Evolutionary conservation across 1,284 basidiomycete species (phyloP), one percentile per base, ranked within the genome.

Genomic region (Apiotrichum porosum): DNA sequence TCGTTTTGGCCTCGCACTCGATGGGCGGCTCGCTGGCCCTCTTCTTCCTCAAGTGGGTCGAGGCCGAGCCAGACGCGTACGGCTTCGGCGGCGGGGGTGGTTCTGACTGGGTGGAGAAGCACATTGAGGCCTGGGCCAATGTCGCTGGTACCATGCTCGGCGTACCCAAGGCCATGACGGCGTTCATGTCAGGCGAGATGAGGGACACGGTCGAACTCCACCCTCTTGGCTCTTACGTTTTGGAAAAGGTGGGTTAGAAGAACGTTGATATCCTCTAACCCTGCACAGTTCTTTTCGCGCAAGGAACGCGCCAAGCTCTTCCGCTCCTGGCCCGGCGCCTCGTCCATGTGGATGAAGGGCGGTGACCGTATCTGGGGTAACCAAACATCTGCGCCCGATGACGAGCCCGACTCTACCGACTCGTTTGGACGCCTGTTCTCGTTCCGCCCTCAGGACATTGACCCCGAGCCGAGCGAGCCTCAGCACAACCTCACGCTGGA

Each of bases 181-280:
- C 94, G 4, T 90, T 97, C 68, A 76, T 98, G 24, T 92, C 89
- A 0, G 88, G 88, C 9, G 88, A 90, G 63, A 97, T 97, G 93
- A 84, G 85, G 69, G 90, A 97, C 62, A 97, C 93, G 0, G 93
- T 97, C 9, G 88, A 95, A 66, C 49, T 74, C 15, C 74, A 77
- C 52, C 76, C 77, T 2, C 74, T 77, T 1, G 77, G 75, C 0
- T 76, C 77, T 2, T 80, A 76, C 62, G 66, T 80, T 12, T 67
- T 81, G 2, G 80, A 81, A 48, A 78, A 42, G 39, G 39, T 41
- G 77, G 58, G 74, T 65, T 3, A 10, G 26, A 2, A 31, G 23
- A 9, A n/a, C 15, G 13, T 13, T 26, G 17, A 13, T 10, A 14
- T 9, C 14, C 9, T 22, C 40, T 19, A 3, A 31, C 13, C 30